Conservation (phyloP, 2,329 filamentous ascomycete genomes). For the Paramyrothecium roridum region DNA sequence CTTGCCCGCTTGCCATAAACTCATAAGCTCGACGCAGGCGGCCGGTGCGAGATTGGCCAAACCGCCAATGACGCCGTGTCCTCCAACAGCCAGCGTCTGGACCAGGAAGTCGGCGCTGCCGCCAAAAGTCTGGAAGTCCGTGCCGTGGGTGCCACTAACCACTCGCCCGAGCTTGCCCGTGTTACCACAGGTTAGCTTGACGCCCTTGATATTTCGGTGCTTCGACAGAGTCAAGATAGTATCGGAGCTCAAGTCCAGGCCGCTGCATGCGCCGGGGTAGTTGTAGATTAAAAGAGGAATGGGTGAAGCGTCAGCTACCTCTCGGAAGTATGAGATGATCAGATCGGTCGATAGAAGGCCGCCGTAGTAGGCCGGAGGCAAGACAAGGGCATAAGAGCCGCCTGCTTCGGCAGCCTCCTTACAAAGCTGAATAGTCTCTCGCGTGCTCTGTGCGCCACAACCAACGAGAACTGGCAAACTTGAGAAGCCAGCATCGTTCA, state of each 20-base stretch:
- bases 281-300: slow-evolving; percentile 63
- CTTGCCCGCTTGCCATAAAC: slow-evolving; percentile 58
- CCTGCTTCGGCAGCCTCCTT: slow-evolving; percentile 61
- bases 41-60: slow-evolving; percentile 68
- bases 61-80: slow-evolving; percentile 69
- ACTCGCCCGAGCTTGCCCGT: slow-evolving; percentile 55
- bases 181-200: slow-evolving; percentile 63
- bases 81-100: slow-evolving; percentile 67
- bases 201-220: slow-evolving; percentile 57
- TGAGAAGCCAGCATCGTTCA: slow-evolving; percentile 53
- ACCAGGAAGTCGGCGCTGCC: slow-evolving; percentile 73
- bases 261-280: slow-evolving; percentile 55
- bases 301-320: slow-evolving; percentile 55
- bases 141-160: slow-evolving; percentile 37
- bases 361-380: slow-evolving; percentile 69
- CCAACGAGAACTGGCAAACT: slow-evolving; percentile 65
- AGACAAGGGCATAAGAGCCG: slow-evolving; percentile 64
- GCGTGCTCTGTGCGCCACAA: slow-evolving; percentile 64
- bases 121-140: slow-evolving; percentile 63
- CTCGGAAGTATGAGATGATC: slow-evolving; percentile 58
- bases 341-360: slow-evolving; percentile 54
- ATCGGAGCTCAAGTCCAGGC: slow-evolving; percentile 57
- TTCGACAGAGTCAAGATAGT: slow-evolving; percentile 49
- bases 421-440: slow-evolving; percentile 64
- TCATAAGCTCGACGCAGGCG: slow-evolving; percentile 58